Evolutionary conservation across 2,329 filamentous ascomycete species (phyloP), one percentile per base, ranked within the genome.

Genomic region (Epichloe aotearoae): DNA sequence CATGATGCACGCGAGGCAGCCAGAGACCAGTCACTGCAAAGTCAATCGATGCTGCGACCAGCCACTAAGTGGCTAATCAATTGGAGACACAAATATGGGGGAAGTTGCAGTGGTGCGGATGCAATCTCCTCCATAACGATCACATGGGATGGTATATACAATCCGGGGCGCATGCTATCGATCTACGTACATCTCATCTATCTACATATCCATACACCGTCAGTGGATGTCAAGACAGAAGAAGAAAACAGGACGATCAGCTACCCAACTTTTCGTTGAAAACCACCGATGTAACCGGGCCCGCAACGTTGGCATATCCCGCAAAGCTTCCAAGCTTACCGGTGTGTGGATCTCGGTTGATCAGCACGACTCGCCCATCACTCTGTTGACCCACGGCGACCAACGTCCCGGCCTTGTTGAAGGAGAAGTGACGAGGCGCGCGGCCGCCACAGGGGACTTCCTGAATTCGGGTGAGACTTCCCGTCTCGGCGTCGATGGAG

Each of bases 321-420:
- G 73, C 61, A 54, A 74, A 71, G 41, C 67, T 62, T 20, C 66
- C 69, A 37, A 89, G 66, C 56, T 73, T 59, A 1, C 86, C 86
- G 0, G 76, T 81, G 50, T 62, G 54, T 1, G 73, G 67, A 64
- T 88, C 74, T 5, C 86, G 72, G 58, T 69, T 62, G 46, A 85
- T 75, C 47, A 90, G 65, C 6, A 76, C 77, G 1, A 87, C 77
- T 33, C 74, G 77, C 34, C 73, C 69, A 47, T 79, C 79, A 15
- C 66, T 66, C 65, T 88, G 83, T 55, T 85, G 71, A 0, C 75
- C 83, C 30, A 88, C 77, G 1, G 82, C 84, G 3, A 88, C 67
- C 52, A 83, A 66, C 50, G 73, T 73, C 1, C 84, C 85, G 11
- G 73, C 75, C 54, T 72, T 73, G 64, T 84, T 88, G 51, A 87